phyloP scores from a whole-genome alignment of 768 basidiomycete genomes.

The Coprinopsis marcescibilis region DNA sequence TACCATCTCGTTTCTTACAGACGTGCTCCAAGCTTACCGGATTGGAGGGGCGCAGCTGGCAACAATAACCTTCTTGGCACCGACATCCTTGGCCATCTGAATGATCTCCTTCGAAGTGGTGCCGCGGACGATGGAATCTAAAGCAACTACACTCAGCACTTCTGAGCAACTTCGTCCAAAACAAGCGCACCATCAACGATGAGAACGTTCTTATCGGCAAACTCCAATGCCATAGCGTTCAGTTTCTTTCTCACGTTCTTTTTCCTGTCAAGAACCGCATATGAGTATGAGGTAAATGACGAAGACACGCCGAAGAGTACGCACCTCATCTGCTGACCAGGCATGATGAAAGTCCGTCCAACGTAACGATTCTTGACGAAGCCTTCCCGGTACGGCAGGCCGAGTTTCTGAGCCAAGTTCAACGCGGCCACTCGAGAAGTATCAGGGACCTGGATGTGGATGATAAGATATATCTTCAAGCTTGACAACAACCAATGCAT shows the following conservation, averaged over 20 bases:
- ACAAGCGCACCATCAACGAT: conserved; percentile 80
- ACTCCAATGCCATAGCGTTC: conserved; percentile 98
- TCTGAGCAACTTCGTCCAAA: background rate
- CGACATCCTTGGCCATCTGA: conserved; percentile 99
- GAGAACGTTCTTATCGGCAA: conserved; percentile 84
- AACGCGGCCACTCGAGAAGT: conserved; percentile 94
- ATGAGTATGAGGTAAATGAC: background rate
- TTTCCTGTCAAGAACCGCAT: conserved; percentile 39
- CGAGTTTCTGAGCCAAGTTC: conserved; percentile 86
- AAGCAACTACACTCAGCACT: background rate
- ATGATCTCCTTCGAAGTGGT: conserved; percentile 98
- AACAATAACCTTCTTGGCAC: conserved; percentile 91
- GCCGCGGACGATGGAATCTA: conserved; percentile 97
- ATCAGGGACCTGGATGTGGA: conserved; percentile 70
- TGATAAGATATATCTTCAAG: conserved; percentile 1
- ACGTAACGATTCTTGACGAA: conserved; percentile 99
- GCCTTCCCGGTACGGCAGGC: conserved; percentile 92
- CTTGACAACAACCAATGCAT: conserved; percentile 26
- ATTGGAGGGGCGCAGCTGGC: conserved; percentile 98
- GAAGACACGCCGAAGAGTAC: background rate
- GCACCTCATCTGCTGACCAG: conserved; percentile 91
- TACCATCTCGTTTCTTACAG: conserved; percentile 4
- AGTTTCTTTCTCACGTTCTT: conserved; percentile 95
- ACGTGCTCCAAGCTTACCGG: conserved; percentile 38
- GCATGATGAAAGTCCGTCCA: conserved; percentile 99